Evolutionary conservation across 1,284 basidiomycete species (phyloP), one percentile per base, ranked within the genome.

Genomic region (Ustilago sp.): DNA sequence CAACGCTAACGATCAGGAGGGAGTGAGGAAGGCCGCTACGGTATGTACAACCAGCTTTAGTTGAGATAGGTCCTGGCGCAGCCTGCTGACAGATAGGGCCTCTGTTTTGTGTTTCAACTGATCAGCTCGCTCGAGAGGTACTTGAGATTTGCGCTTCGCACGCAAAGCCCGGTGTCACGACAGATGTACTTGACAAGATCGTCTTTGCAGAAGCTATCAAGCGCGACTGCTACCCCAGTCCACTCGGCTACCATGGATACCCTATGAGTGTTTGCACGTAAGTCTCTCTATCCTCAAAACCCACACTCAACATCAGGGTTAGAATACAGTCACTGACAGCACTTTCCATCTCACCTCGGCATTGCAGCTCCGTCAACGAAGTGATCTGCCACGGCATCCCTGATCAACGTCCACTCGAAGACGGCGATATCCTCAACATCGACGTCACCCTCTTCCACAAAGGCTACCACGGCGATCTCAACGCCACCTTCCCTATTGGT

Each of bases 171-270:
- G 97, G 97, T 45, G 90, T 98, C 60, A 98, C 96, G 2, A 98
- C 97, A 1, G 95, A 99, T 85, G 93, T 94, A 85, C 58, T 86
- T 34, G 97, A 99, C 87, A 91, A 91, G 78, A 92, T 98, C 79
- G 94, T 97, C n/a, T 96, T 99, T 87, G 90, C 94, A 75, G 97
- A 93, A 19, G 93, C 90, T 76, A 92, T 99, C 80, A 93, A 96
- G 87, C 90, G 95, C 61, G 91, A 94, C 81, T 91, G 93, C 52
- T 99, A 99, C 87, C 97, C 97, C 4, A 94, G 93, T 39, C 94
- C 97, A 41, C 89, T 99, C 62, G 95, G 95, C 85, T 99, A 99
- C 87, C 91, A 93, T 74, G 89, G 90, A 58, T 99, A 93, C 86
- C 96, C 96, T 32, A 98, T 98, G 89, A 97, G 94, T 51, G 91